A percentile compares a stretch with the other conserved stretches of the same genome.
Evolutionary conservation across 2,329 filamentous ascomycete species (phyloP).

Genomic region (Colletotrichum plurivorum): DNA sequence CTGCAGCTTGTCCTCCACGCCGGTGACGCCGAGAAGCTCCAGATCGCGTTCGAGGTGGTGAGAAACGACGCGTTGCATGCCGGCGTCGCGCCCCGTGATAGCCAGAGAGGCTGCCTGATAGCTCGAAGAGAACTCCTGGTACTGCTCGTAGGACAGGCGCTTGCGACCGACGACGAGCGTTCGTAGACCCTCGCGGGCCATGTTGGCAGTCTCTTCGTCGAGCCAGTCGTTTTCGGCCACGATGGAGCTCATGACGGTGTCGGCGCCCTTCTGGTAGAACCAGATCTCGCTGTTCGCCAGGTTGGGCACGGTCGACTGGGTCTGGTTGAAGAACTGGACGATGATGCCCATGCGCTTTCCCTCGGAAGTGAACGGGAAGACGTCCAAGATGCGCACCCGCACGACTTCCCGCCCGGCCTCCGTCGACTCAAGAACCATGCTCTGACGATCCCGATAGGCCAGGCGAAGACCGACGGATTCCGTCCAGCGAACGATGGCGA

Average conservation of each 20-base stretch:
- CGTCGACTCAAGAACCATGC: constrained; percentile 85
- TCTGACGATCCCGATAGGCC: constrained; percentile 86
- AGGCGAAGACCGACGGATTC: constrained; percentile 91
- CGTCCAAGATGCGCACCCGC: constrained; percentile 88
- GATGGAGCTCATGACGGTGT: constrained; percentile 97
- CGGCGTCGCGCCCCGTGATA: constrained; percentile 83
- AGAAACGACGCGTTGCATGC: constrained; percentile 84
- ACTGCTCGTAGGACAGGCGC: constrained; percentile 82
- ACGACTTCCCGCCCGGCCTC: constrained; percentile 82
- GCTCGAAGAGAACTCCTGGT: constrained; percentile 81
- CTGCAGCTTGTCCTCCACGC: constrained; percentile 97
- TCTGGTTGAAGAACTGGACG: constrained; percentile 82
- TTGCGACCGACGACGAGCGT: constrained; percentile 97
- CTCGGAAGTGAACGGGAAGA: constrained; percentile 98
- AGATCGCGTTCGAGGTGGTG: constrained; percentile 89
- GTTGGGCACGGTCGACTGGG: constrained; percentile 61
- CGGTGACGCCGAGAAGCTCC: constrained; percentile 95
- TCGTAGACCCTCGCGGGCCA: constrained; percentile 95
- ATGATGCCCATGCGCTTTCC: constrained; percentile 99
- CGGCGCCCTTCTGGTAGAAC: constrained; percentile 99
- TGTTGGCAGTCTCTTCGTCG: constrained; percentile 99
- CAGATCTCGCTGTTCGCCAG: constrained; percentile 84
- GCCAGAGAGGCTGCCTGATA: constrained; percentile 87
- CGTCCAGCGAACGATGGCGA: constrained; percentile 96
- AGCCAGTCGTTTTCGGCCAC: constrained; percentile 98